phyloP scores from a whole-genome alignment of 768 basidiomycete species.

The Dacryopinax primogenitus region DNA sequence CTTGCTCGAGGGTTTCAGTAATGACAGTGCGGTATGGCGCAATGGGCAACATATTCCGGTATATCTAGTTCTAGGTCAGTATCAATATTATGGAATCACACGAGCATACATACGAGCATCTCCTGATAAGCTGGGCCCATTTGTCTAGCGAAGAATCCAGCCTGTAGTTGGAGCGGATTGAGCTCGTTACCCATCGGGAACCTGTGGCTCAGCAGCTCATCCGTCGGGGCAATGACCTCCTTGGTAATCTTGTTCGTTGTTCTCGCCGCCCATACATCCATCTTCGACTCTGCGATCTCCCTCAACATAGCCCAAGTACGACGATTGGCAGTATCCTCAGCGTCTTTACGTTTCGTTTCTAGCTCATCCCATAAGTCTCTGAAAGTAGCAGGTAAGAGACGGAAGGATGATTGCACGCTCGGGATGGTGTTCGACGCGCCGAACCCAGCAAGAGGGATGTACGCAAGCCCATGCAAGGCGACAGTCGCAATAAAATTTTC shows the following conservation, averaged over 20 bases:
- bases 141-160: conserved; percentile 49
- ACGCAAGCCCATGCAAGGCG: conserved; percentile 68
- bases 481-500: conserved; percentile 81
- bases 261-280: conserved; percentile 21
- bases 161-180: conserved; percentile 18
- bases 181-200: not conserved
- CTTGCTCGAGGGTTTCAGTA: conserved; percentile 48
- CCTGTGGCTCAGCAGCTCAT: not conserved
- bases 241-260: not conserved
- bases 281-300: conserved; percentile 49
- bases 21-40: conserved; percentile 68
- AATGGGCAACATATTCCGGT: conserved; percentile 74
- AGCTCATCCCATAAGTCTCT: conserved; percentile 89
- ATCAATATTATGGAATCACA: not conserved
- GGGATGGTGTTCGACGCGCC: conserved; percentile 21
- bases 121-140: conserved; percentile 58
- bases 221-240: not conserved
- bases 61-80: conserved; percentile 33
- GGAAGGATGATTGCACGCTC: conserved; percentile 41
- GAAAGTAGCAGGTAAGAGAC: conserved; percentile 66
- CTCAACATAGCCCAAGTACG: conserved; percentile 56
- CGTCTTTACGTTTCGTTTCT: conserved; percentile 46
- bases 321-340: conserved; percentile 53
- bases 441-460: conserved; percentile 51
- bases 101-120: conserved; percentile 66